Evolutionary conservation across 352 stramenopile species (phyloP).

Genomic region (Phytophthora pseudosyringae): DNA sequence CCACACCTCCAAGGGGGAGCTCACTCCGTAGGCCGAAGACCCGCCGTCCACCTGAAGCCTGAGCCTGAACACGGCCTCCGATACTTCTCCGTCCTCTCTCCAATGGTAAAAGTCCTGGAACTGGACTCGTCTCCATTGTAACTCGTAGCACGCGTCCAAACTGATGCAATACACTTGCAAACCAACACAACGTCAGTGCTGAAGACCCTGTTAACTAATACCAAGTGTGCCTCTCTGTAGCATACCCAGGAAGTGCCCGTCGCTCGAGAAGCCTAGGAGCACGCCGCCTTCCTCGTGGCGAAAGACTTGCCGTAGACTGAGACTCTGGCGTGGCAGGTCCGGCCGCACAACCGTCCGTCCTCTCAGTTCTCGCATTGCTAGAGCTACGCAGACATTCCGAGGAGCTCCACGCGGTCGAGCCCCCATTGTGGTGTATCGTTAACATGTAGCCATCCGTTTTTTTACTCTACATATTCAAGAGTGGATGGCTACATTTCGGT

Average conservation of each 20-base stretch:
- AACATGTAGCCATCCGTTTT: no score
- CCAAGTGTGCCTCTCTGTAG: neutral
- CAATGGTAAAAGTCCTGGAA: conserved; percentile 20
- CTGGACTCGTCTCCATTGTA: conserved; percentile 58
- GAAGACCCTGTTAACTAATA: neutral
- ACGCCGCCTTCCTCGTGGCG: conserved; percentile 50
- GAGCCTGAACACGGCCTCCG: conserved; percentile 24
- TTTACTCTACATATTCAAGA: neutral
- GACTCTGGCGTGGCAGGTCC: conserved; percentile 11
- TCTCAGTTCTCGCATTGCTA: conserved; percentile 17
- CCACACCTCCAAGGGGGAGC: conserved; percentile 56
- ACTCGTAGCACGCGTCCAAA: conserved; percentile 41
- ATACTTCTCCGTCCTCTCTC: conserved; percentile 13
- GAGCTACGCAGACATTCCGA: conserved; percentile 10
- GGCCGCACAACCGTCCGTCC: conserved; percentile 2
- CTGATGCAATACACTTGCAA: conserved; percentile 57
- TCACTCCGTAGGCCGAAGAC: conserved; percentile 20
- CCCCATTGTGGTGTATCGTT: neutral
- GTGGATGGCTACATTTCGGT: conserved; percentile 4
- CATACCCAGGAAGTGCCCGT: conserved; percentile 67
- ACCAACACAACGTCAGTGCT: neutral
- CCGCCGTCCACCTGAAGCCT: conserved; percentile 32
- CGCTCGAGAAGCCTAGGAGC: conserved; percentile 72
- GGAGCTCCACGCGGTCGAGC: neutral
- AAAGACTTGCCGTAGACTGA: conserved; percentile 44